Evolutionary conservation across 2,329 filamentous ascomycete species (phyloP), one percentile per base, ranked within the genome.

Genomic region (Pleoardoris graminearum): DNA sequence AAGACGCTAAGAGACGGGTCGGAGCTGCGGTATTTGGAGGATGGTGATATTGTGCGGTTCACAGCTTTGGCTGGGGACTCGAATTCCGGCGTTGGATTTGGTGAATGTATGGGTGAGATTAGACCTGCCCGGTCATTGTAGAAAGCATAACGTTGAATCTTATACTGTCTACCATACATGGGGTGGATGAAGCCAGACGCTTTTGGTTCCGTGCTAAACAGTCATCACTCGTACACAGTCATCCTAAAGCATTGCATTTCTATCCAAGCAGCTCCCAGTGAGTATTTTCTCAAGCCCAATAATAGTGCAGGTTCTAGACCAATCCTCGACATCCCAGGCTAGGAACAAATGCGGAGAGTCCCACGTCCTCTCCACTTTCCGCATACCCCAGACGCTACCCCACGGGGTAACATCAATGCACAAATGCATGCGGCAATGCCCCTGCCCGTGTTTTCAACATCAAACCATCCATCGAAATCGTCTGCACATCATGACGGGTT

Each of bases 41-140:
- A 79, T 60, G 75, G 75, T 1, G 76, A 78, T 46, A 68, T 66
- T 33, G 70, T 78, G 7, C 60, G 59, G 1, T 65, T 76, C 16
- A 68, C 67, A 8, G 75, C 70, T 3, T 66, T 70, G 22, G 68
- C 70, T 42, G 71, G 70, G 1, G 65, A 72, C 14, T 68, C 65
- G 6, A 57, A 50, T 25, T 41, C 44, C n/a, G 64, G 65, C 7
- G 64, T 77, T 4, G 75, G 75, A 0, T 77, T 77, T 57, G 75
- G 75, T 1, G 74, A 75, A 29, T 76, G 72, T 51, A 53, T 69
- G 29, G 75, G 73, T 17, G 63, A 64, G 8, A 54, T 77, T 1
- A 53, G 66, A 50, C 66, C 72, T 8, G 68, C 63, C 33, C 23
- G 30, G 7, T 21, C 29, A 8, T 35, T 16, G 3, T 45, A 35